These are phyloP conservation scores for Globisporangium lucens DNA, from an alignment of 352 stramenopile genomes.

Conservation along the genomic window DNA sequence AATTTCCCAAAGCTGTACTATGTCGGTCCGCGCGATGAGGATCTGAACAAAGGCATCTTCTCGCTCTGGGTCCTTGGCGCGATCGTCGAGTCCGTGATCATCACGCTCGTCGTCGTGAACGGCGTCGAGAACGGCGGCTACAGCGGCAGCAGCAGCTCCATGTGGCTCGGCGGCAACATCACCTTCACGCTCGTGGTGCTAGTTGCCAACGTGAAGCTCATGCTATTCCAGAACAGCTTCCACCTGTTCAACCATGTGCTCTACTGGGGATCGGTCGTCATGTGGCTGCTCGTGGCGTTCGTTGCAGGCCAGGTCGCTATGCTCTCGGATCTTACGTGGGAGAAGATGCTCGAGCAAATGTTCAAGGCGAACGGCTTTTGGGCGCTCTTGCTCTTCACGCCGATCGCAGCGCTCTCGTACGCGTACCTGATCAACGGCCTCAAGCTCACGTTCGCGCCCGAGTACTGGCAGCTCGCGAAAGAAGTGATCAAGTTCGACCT, in stretches of 20 bases:
- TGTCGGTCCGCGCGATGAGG: constrained; percentile 52
- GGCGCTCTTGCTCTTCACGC: constrained; percentile 53
- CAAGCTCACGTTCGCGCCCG: constrained; percentile 58
- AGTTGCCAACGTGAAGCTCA: constrained; percentile 73
- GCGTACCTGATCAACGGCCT: constrained; percentile 50
- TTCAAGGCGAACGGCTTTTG: constrained; percentile 56
- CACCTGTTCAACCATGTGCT: constrained; percentile 62
- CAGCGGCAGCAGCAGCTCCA: constrained; percentile 36
- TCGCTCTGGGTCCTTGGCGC: constrained; percentile 63
- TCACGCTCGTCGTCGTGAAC: constrained; percentile 55
- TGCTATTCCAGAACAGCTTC: constrained; percentile 81
- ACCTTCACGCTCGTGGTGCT: constrained; percentile 80
- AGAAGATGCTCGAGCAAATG: constrained; percentile 63
- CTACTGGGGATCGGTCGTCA: constrained; percentile 52
- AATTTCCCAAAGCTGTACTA: constrained; percentile 73
- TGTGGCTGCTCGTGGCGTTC: constrained; percentile 62
- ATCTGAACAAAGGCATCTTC: constrained; percentile 68
- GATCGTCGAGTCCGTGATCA: constrained; percentile 69
- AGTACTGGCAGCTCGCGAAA: constrained; percentile 80
- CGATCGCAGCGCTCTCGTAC: constrained; percentile 47
- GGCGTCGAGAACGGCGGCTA: constrained; percentile 38
- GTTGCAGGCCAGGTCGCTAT: constrained; percentile 47
- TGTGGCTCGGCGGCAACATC: constrained; percentile 81
- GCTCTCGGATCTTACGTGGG: constrained; percentile 73
- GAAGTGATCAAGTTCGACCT: constrained; percentile 71